Conservation (phyloP, 257 asterid species). For the Catharanthus roseus region DNA sequence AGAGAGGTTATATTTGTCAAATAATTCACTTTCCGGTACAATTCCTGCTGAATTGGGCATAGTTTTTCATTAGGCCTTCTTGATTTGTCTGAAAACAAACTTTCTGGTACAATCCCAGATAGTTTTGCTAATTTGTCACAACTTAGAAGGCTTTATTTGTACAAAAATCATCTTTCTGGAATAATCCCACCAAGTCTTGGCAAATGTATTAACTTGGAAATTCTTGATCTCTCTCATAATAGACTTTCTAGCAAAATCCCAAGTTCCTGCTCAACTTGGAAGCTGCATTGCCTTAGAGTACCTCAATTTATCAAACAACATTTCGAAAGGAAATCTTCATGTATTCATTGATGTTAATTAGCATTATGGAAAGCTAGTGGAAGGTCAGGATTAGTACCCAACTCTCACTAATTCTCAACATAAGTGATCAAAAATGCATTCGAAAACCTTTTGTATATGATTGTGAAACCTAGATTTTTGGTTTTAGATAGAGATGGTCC, state of each 20-base stretch:
- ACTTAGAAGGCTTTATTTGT: slow-evolving; percentile 52
- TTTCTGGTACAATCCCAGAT: slow-evolving; percentile 65
- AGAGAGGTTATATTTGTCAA: slow-evolving; percentile 64
- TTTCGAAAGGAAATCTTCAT: slow-evolving; percentile 47
- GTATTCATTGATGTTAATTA: slow-evolving; percentile 11
- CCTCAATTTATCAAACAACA: slow-evolving; percentile 47
- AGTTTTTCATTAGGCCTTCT: slow-evolving; percentile 69
- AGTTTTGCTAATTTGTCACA: slow-evolving; percentile 53
- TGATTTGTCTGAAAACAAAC: slow-evolving; percentile 67
- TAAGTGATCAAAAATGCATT: slow-evolving; percentile 6
- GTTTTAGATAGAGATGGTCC: slow-evolving; percentile 4
- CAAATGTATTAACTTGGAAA: slow-evolving; percentile 58
- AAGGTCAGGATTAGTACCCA: slow-evolving; percentile 51
- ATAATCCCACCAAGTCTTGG: slow-evolving; percentile 57
- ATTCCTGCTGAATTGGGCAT: slow-evolving; percentile 54
- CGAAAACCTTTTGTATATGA: slow-evolving; percentile 16
- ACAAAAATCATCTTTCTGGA: slow-evolving; percentile 52
- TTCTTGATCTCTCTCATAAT: slow-evolving; percentile 70
- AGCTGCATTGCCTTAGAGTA: slow-evolving; percentile 73
- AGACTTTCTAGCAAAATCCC: slow-evolving; percentile 59
- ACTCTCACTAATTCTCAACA: slow-evolving; percentile 37
- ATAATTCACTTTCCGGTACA: slow-evolving; percentile 49
- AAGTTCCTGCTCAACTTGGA: slow-evolving; percentile 66
- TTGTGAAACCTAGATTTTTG: slow-evolving; percentile 11
- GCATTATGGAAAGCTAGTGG: slow-evolving; percentile 25